Evolutionary conservation across 331 rosid species (phyloP).

Genomic region (Spiraea crenata): DNA sequence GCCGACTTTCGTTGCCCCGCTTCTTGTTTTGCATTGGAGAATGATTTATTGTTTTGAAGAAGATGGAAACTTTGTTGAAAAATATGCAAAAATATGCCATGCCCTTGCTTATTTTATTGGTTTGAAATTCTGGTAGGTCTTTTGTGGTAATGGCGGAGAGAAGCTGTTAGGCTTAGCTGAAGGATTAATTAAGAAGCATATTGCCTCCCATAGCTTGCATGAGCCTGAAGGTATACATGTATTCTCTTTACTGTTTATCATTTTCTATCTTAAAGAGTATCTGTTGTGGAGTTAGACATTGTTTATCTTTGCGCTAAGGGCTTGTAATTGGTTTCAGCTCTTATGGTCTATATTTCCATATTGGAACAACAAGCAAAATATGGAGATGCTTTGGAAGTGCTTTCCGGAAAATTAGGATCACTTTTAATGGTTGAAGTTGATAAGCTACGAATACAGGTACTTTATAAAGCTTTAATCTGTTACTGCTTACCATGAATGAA

Average conservation of each 20-base stretch:
- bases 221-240: slow-evolving; percentile 80
- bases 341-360: slow-evolving; percentile 78
- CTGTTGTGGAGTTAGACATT: slow-evolving; percentile 9
- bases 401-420: slow-evolving; percentile 86
- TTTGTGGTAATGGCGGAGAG: slow-evolving; percentile 80
- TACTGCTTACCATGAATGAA: background rate
- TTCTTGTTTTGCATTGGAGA: background rate
- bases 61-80: background rate
- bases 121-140: slow-evolving; percentile 54
- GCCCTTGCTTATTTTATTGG: slow-evolving; percentile 21
- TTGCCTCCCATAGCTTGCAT: slow-evolving; percentile 82
- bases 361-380: slow-evolving; percentile 93
- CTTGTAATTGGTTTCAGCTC: slow-evolving; percentile 55
- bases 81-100: background rate
- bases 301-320: slow-evolving; percentile 22
- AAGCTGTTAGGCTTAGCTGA: slow-evolving; percentile 85
- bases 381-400: slow-evolving; percentile 91
- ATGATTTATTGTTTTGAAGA: background rate
- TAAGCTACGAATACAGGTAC: slow-evolving; percentile 92
- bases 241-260: slow-evolving; percentile 14
- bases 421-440: slow-evolving; percentile 78
- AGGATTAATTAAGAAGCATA: slow-evolving; percentile 93
- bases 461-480: slow-evolving; percentile 40
- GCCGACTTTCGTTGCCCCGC: slow-evolving; percentile 5
- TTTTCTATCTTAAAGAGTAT: background rate